Evolutionary conservation across 2,329 filamentous ascomycete species (phyloP).

Genomic region (Pseudogymnoascus sp.): DNA sequence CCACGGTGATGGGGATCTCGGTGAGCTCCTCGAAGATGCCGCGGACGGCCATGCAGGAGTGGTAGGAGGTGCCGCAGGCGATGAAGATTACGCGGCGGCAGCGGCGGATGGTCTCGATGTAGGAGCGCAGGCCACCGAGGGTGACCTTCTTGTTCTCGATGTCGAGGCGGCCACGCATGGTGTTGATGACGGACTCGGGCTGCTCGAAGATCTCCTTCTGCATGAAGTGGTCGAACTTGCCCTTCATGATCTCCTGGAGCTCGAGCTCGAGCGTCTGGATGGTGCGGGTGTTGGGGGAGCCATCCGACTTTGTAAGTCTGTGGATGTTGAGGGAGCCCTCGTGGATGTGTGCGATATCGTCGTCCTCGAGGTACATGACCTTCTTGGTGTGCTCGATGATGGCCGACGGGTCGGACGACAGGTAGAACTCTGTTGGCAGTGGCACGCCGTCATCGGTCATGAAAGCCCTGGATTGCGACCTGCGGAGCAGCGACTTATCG

Average conservation of each 20-base stretch:
- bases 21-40: conserved; percentile 96
- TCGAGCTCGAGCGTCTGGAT: conserved; percentile 99
- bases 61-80: conserved; percentile 95
- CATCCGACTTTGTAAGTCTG: conserved; percentile 92
- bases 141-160: conserved; percentile 89
- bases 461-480: conserved; percentile 96
- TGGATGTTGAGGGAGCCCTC: conserved; percentile 99
- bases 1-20: conserved; percentile 94
- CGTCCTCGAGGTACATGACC: conserved; percentile 98
- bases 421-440: conserved; percentile 98
- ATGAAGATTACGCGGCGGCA: conserved; percentile 98
- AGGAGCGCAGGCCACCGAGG: conserved; percentile 88
- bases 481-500: conserved; percentile 96
- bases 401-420: conserved; percentile 95
- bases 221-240: conserved; percentile 99
- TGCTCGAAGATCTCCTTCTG: conserved; percentile 99
- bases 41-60: conserved; percentile 99
- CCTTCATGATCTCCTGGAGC: conserved; percentile 99
- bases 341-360: conserved; percentile 99
- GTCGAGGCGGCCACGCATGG: conserved; percentile 97
- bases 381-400: conserved; percentile 99
- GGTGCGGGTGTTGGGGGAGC: conserved; percentile 90
- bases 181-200: conserved; percentile 98
- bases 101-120: conserved; percentile 91
- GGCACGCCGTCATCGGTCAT: conserved; percentile 97